Percentiles rank a stretch among this genome's conserved stretches.
Conservation (phyloP, 176 grass and related monocot genomes). For the Alopecurus myosuroides region DNA sequence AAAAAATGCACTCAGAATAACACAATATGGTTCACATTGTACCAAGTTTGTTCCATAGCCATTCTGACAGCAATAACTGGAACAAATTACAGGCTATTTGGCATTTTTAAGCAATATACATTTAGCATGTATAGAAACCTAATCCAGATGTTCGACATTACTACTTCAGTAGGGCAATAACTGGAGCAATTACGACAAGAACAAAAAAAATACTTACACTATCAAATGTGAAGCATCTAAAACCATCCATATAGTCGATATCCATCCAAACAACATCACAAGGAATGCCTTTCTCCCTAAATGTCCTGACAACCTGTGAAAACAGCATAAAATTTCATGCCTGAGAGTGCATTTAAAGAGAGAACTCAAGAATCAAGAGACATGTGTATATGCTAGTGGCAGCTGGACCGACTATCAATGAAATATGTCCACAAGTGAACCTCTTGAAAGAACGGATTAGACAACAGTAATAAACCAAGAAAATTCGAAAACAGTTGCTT, state of each 20-base stretch:
- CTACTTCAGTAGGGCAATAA: too few relatives aligned
- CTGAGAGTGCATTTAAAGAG: not conserved
- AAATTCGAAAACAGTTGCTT: not conserved
- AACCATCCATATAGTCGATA: constrained; percentile 98
- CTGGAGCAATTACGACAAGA: not conserved
- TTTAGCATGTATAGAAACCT: not conserved
- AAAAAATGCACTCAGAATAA: not conserved
- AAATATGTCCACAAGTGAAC: not conserved
- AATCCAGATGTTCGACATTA: not conserved
- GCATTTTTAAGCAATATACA: not conserved
- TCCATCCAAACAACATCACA: constrained; percentile 99
- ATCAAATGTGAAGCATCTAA: constrained; percentile 94
- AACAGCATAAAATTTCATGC: constrained; percentile 20
- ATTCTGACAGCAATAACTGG: not conserved
- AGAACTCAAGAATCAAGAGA: not conserved
- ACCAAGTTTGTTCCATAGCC: not conserved
- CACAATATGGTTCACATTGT: not conserved
- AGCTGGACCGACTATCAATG: not conserved
- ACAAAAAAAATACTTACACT: constrained; percentile 37
- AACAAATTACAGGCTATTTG: not conserved
- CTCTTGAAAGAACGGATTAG: not conserved
- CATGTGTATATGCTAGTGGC: not conserved
- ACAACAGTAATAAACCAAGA: not conserved
- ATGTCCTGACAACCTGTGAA: constrained; percentile 70
- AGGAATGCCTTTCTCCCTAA: constrained; percentile 89